These are phyloP conservation scores for Lipomyces japonicus DNA, from an alignment of 805 yeast species.

Conservation along the genomic window DNA sequence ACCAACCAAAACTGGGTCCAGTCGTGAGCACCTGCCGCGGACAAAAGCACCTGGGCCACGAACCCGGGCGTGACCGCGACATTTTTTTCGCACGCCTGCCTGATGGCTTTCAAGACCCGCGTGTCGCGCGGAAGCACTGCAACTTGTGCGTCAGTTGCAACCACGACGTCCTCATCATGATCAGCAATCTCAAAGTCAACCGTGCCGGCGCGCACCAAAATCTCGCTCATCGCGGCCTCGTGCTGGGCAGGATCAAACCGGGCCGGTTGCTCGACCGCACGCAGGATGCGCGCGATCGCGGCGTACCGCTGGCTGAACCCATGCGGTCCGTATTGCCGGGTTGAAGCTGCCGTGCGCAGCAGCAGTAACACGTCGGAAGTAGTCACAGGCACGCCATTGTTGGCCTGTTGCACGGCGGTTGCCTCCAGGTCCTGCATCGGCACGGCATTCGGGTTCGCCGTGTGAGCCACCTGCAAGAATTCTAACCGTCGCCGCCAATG, in stretches of 20 bases:
- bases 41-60: constrained; percentile 32
- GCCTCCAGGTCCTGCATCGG: constrained; percentile 31
- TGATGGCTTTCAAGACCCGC: too few relatives aligned
- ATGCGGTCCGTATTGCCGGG: constrained; percentile 4
- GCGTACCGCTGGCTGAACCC: constrained; percentile 7
- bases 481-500: constrained; percentile 36
- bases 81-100: constrained; percentile 2
- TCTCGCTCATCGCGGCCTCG: neutral
- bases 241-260: neutral
- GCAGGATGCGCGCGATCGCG: constrained; percentile 6
- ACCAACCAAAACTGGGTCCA: constrained; percentile 37
- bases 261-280: neutral
- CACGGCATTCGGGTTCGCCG: constrained; percentile 27
- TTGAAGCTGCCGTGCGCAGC: constrained; percentile 34
- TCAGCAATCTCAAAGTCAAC: constrained; percentile 1
- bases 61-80: constrained; percentile 16
- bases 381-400: constrained; percentile 34
- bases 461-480: constrained; percentile 32
- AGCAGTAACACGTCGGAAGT: constrained; percentile 33
- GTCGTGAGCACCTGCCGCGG: constrained; percentile 31
- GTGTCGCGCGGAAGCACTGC: constrained; percentile 9
- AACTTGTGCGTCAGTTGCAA: constrained; percentile 15
- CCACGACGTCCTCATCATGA: constrained; percentile 5
- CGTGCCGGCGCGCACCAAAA: constrained; percentile 2
- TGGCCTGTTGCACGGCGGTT: constrained; percentile 34